A percentile compares a stretch with the other conserved stretches of the same genome.
Evolutionary conservation across 2,329 filamentous ascomycete genomes (phyloP).

Genomic region (Epichloe sibirici): DNA sequence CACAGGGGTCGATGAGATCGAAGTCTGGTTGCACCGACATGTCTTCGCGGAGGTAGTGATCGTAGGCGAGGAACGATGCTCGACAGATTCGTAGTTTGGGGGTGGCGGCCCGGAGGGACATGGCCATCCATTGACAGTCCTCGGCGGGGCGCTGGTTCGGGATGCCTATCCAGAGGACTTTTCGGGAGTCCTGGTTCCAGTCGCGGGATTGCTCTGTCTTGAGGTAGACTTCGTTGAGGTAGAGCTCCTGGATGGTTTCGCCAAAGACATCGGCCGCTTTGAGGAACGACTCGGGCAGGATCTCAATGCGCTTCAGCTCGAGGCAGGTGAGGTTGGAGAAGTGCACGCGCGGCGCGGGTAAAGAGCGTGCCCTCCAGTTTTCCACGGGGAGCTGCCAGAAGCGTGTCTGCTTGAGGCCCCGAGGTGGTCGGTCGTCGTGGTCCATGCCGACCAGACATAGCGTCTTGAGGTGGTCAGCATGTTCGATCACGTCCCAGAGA

Average conservation of each 20-base stretch:
- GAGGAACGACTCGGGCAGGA: constrained; percentile 24
- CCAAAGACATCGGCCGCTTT: constrained; percentile 23
- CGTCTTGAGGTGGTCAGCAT: constrained; percentile 30
- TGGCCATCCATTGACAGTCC: constrained; percentile 30
- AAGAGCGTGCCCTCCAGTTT: constrained; percentile 27
- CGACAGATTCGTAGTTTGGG: constrained; percentile 28
- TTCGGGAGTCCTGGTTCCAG: constrained; percentile 20
- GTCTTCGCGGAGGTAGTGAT: constrained; percentile 25
- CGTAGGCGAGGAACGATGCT: constrained; percentile 32
- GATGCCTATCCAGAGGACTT: constrained; percentile 32
- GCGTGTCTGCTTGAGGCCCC: constrained; percentile 26
- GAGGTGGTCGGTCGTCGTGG: constrained; percentile 24
- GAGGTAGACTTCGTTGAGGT: constrained; percentile 32
- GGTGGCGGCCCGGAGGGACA: constrained; percentile 23
- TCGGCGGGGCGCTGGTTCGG: constrained; percentile 28
- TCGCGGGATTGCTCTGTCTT: constrained; percentile 26
- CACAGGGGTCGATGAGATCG: constrained; percentile 30
- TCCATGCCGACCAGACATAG: constrained; percentile 36
- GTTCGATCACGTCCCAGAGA: constrained; percentile 37
- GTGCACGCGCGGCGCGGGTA: constrained; percentile 25
- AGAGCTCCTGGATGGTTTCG: constrained; percentile 30
- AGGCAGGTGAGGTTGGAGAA: constrained; percentile 28
- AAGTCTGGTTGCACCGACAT: constrained; percentile 17
- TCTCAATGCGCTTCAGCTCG: constrained; percentile 31
- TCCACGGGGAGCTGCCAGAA: constrained; percentile 22